Percentiles rank a stretch among this genome's conserved stretches.
These are phyloP conservation scores for Colletotrichum spaethianum DNA, from an alignment of 2,329 filamentous ascomycete genomes.

Conservation along the genomic window DNA sequence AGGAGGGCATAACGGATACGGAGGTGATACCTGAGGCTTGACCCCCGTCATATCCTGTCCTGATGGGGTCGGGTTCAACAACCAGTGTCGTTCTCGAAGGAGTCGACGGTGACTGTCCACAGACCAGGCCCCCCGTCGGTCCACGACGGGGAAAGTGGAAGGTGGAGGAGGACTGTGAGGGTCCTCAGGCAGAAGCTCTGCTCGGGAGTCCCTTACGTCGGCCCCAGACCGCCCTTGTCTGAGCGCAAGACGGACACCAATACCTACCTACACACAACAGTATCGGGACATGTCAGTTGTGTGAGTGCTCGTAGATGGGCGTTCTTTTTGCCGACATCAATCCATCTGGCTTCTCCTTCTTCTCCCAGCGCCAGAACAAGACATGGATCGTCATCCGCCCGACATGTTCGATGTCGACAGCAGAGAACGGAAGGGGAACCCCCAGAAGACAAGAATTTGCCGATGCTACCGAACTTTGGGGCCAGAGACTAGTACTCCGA, in stretches of 20 bases:
- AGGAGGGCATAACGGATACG: constrained; percentile 20
- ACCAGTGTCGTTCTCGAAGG: constrained; percentile 25
- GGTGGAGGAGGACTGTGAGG: constrained; percentile 21
- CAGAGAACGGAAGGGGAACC: background rate
- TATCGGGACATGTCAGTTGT: background rate
- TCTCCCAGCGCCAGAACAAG: background rate
- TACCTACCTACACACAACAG: background rate
- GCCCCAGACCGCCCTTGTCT: constrained; percentile 29
- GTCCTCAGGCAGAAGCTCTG: constrained; percentile 38
- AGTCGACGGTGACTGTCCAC: constrained; percentile 27
- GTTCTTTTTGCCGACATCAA: background rate
- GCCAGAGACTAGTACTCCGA: constrained; percentile 6
- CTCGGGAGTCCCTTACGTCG: constrained; percentile 29
- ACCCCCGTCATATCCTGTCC: constrained; percentile 26
- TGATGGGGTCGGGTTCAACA: constrained; percentile 10
- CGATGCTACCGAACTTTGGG: constrained; percentile 1
- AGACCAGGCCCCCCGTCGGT: constrained; percentile 17
- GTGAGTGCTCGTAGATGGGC: background rate
- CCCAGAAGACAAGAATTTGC: too few relatives aligned
- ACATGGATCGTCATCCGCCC: constrained; percentile 1
- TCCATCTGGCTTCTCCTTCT: background rate
- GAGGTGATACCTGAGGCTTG: constrained; percentile 31
- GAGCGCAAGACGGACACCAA: background rate
- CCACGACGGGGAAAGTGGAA: constrained; percentile 31
- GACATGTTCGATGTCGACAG: background rate